Evolutionary conservation across 805 yeast species (phyloP).

Genomic region (Kodamaea kaohsiungensis): DNA sequence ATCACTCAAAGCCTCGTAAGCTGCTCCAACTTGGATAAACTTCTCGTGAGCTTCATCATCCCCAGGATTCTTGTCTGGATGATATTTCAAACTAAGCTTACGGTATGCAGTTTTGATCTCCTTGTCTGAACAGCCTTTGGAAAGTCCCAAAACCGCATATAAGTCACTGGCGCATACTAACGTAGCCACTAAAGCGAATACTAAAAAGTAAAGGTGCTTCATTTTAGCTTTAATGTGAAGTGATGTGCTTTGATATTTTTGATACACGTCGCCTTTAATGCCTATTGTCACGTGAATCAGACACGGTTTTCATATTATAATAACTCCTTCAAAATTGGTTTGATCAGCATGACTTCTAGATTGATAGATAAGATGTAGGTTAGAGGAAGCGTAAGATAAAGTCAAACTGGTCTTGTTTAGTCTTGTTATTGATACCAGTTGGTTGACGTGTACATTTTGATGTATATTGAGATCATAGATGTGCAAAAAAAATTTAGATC

Average conservation of each 20-base stretch:
- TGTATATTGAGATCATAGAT: too few species aligned
- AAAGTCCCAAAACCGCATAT: slow-evolving; percentile 67
- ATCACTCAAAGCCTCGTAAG: slow-evolving; percentile 82
- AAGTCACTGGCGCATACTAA: slow-evolving; percentile 31
- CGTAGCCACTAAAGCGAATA: slow-evolving; percentile 7
- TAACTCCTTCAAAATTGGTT: too few species aligned
- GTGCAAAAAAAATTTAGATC: too few species aligned
- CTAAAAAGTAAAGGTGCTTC: slow-evolving; percentile 4
- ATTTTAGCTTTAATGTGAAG: slow-evolving; percentile 3
- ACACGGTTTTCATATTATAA: too few species aligned
- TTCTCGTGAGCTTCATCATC: slow-evolving; percentile 80
- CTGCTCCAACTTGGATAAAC: slow-evolving; percentile 90
- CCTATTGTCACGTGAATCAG: not conserved
- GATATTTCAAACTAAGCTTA: slow-evolving; percentile 77
- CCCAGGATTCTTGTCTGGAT: slow-evolving; percentile 87
- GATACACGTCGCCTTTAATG: slow-evolving; percentile 9
- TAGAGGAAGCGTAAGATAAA: too few species aligned
- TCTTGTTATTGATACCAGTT: too few species aligned
- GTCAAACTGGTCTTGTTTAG: too few species aligned
- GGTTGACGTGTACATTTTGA: too few species aligned
- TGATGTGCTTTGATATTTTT: not conserved
- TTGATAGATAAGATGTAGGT: too few species aligned
- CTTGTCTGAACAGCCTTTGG: slow-evolving; percentile 67
- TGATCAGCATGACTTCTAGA: too few species aligned
- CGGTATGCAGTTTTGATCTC: slow-evolving; percentile 87